Conservation (phyloP, 2,329 filamentous ascomycete genomes). For the Apiospora phragmitis region DNA sequence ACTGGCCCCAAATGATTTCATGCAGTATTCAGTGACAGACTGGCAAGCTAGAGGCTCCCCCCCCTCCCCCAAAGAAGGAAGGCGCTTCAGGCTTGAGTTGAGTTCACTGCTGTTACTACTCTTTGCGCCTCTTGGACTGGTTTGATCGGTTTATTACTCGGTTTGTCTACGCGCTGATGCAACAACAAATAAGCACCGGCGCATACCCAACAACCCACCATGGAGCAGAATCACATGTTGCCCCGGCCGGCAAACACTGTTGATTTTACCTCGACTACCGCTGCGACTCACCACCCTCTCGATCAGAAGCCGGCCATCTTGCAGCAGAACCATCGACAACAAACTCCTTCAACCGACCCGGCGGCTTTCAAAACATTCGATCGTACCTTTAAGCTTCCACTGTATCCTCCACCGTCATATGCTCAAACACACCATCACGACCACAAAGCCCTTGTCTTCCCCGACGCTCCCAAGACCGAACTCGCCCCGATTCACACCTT, state of each 20-base stretch:
- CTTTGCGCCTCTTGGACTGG: neutral
- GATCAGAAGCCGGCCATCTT: constrained; percentile 19
- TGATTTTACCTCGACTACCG: constrained; percentile 15
- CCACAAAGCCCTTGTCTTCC: constrained; percentile 28
- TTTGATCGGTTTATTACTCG: neutral
- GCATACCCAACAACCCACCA: constrained; percentile 14
- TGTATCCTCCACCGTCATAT: constrained; percentile 39
- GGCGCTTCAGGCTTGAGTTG: constrained; percentile 7
- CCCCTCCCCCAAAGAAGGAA: neutral
- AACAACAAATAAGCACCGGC: constrained; percentile 7
- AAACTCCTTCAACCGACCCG: constrained; percentile 22
- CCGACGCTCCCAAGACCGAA: constrained; percentile 37
- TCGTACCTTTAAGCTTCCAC: constrained; percentile 33
- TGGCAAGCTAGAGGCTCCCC: constrained; percentile 9
- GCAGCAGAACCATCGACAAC: constrained; percentile 21
- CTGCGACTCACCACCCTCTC: constrained; percentile 14
- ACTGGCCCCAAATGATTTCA: constrained; percentile 14
- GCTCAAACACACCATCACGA: constrained; percentile 34
- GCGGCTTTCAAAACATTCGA: constrained; percentile 28
- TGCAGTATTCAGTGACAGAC: constrained; percentile 3
- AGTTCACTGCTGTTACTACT: neutral
- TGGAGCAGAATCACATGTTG: constrained; percentile 51
- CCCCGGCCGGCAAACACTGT: constrained; percentile 30
- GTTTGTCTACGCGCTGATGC: constrained; percentile 5
- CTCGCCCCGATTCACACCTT: constrained; percentile 43